phyloP scores from a whole-genome alignment of 2,329 filamentous ascomycete genomes.

The Ascochyta viciae-villosae region DNA sequence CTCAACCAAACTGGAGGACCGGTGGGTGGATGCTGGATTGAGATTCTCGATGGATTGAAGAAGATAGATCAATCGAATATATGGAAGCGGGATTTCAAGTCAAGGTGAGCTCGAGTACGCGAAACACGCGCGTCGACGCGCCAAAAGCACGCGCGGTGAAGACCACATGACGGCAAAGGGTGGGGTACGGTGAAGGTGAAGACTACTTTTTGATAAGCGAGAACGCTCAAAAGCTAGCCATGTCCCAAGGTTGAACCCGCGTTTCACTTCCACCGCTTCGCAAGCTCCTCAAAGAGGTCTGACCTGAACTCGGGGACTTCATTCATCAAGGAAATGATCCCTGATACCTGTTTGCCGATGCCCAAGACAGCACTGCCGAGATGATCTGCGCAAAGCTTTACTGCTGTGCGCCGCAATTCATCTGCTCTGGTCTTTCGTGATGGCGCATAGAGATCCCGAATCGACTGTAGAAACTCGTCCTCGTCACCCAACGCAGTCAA shows the following conservation, averaged over 20 bases:
- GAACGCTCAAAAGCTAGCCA: not conserved
- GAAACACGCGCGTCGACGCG: constrained; percentile 12
- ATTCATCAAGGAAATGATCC: constrained; percentile 38
- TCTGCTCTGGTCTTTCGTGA: constrained; percentile 31
- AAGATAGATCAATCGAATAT: not conserved
- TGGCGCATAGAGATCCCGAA: constrained; percentile 36
- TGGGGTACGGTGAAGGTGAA: constrained; percentile 6
- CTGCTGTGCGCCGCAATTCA: constrained; percentile 27
- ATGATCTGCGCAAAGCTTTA: constrained; percentile 41
- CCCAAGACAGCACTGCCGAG: constrained; percentile 38
- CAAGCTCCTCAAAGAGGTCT: constrained; percentile 41
- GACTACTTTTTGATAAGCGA: not conserved
- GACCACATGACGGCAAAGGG: not conserved
- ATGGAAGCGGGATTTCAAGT: not conserved
- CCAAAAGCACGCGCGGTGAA: not conserved
- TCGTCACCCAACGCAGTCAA: constrained; percentile 33
- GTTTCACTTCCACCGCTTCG: constrained; percentile 32
- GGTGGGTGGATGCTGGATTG: not conserved
- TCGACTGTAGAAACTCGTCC: constrained; percentile 33
- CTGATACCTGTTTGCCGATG: constrained; percentile 34
- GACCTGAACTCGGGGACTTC: constrained; percentile 40
- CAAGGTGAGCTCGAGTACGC: not conserved
- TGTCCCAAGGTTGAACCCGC: not conserved
- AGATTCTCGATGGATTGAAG: not conserved
- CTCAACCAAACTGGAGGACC: not conserved